phyloP scores from a whole-genome alignment of 2,329 filamentous ascomycete species.

The Domatiomyces globalis region DNA sequence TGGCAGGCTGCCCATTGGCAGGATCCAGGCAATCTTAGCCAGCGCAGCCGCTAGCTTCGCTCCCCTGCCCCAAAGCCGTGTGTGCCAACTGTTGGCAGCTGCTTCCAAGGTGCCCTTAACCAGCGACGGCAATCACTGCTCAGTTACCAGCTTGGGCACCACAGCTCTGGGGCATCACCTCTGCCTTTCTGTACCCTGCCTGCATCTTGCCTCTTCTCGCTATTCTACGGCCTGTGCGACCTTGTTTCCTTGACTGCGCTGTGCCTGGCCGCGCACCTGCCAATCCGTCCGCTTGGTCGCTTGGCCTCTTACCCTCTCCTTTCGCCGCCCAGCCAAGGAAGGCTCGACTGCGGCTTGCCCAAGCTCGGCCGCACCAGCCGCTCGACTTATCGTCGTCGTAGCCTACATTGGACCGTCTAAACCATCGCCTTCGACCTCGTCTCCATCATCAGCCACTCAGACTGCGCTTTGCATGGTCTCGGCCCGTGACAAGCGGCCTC shows the following conservation, averaged over 20 bases:
- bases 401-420: not conserved
- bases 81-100: not conserved
- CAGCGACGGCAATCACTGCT: not conserved
- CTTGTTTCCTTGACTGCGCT: not conserved
- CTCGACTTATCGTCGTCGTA: not conserved
- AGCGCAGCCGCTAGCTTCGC: not conserved
- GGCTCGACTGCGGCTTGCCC: not conserved
- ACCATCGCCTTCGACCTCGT: not conserved
- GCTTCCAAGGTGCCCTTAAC: not conserved
- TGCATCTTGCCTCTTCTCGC: not conserved
- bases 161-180: not conserved
- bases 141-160: not conserved
- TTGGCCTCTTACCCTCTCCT: not conserved
- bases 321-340: not conserved
- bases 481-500: not conserved
- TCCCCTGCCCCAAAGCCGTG: not conserved
- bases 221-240: not conserved
- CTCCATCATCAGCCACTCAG: not conserved
- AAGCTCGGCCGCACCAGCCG: not conserved
- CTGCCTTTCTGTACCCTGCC: no score
- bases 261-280: not conserved
- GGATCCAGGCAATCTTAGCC: not conserved
- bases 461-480: conserved; percentile 1
- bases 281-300: not conserved
- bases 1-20: not conserved